Conservation (phyloP, 1,284 basidiomycete species). For the Butyriboletus appendiculatus region DNA sequence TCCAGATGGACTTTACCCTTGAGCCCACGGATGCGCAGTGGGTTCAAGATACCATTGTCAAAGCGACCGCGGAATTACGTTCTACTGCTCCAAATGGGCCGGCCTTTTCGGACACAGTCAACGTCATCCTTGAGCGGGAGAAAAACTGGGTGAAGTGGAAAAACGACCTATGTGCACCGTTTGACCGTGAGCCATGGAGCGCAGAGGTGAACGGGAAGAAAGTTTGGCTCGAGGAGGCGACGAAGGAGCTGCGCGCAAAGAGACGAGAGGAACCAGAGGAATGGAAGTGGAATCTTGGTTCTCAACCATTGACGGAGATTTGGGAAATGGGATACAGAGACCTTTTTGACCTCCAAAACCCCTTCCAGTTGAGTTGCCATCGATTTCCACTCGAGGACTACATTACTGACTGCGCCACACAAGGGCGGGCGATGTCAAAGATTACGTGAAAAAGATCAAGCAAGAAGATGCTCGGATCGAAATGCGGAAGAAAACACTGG, state of each 20-base stretch:
- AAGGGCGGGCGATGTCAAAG: slow-evolving; percentile 70
- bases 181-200: slow-evolving; percentile 68
- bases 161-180: slow-evolving; percentile 72
- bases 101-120: slow-evolving; percentile 71
- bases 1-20: slow-evolving; percentile 80
- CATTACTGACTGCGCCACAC: slow-evolving; percentile 2
- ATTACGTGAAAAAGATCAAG: slow-evolving; percentile 70
- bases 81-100: slow-evolving; percentile 76
- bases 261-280: slow-evolving; percentile 56
- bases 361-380: slow-evolving; percentile 56
- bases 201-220: slow-evolving; percentile 48
- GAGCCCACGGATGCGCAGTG: slow-evolving; percentile 66
- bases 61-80: slow-evolving; percentile 67
- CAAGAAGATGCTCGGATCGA: slow-evolving; percentile 64
- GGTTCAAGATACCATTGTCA: slow-evolving; percentile 68
- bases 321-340: slow-evolving; percentile 78
- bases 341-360: slow-evolving; percentile 58
- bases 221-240: slow-evolving; percentile 63
- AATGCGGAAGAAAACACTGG: slow-evolving; percentile 56
- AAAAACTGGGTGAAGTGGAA: slow-evolving; percentile 89
- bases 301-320: slow-evolving; percentile 69
- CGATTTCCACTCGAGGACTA: background rate
- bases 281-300: slow-evolving; percentile 64
- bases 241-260: slow-evolving; percentile 47
- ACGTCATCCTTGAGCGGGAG: slow-evolving; percentile 72